Evolutionary conservation across 352 stramenopile genomes (phyloP).

Genomic region (Stephanocyclus meneghinianus): DNA sequence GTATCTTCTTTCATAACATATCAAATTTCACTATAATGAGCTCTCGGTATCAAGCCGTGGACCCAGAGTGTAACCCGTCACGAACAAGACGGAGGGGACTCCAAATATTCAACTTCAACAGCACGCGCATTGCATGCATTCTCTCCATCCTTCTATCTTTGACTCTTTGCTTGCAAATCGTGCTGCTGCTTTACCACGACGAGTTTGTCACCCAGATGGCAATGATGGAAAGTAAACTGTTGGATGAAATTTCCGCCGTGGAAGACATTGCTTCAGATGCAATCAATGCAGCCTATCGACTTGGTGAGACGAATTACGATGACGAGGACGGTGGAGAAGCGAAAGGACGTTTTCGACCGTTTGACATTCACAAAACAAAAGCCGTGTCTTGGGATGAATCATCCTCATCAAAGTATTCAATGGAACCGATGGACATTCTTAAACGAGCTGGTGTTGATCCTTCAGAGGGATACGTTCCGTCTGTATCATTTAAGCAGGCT

Average conservation of each 20-base stretch:
- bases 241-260: conserved; percentile 21
- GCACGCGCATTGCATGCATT: conserved; percentile 25
- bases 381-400: background rate
- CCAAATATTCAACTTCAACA: background rate
- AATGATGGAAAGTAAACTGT: conserved; percentile 23
- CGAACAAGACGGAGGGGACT: background rate
- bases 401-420: conserved; percentile 29
- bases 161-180: conserved; percentile 36
- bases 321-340: background rate
- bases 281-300: conserved; percentile 27
- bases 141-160: conserved; percentile 36
- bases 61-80: too few relatives aligned
- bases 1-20: too few relatives aligned
- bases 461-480: conserved; percentile 28
- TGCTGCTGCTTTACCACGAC: conserved; percentile 39
- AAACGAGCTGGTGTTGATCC: conserved; percentile 39
- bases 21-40: too few relatives aligned
- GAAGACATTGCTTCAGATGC: conserved; percentile 24
- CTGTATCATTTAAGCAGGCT: conserved; percentile 13
- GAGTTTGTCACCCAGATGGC: conserved; percentile 26
- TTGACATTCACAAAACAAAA: conserved; percentile 3
- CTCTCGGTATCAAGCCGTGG: too few relatives aligned
- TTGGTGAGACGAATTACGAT: conserved; percentile 2
- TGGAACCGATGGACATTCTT: conserved; percentile 52
- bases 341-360: background rate